Evolutionary conservation across 163 green algal genomes (phyloP).

Genomic region (Chloromonas sp.): DNA sequence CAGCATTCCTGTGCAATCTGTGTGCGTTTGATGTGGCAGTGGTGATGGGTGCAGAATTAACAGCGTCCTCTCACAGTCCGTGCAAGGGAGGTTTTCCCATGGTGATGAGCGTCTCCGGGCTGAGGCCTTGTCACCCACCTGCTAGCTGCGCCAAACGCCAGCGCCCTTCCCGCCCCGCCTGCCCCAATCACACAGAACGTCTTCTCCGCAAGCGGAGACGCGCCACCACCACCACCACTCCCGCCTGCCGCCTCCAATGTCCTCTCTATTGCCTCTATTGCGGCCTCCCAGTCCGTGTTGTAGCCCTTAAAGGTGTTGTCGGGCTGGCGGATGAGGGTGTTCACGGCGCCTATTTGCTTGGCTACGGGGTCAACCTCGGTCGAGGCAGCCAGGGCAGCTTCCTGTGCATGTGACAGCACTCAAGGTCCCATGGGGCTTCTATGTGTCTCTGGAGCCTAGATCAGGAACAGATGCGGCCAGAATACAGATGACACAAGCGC

Average conservation of each 20-base stretch:
- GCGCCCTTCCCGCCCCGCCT: conserved; percentile 79
- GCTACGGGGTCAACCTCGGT: conserved; percentile 70
- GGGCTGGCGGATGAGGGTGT: conserved; percentile 82
- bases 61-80: no score
- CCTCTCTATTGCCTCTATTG: conserved; percentile 61
- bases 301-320: conserved; percentile 57
- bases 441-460: no score
- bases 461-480: no score
- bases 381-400: conserved; percentile 60
- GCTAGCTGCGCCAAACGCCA: conserved; percentile 83
- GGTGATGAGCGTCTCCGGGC: no score
- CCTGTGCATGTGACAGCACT: conserved; percentile 25
- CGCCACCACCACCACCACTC: conserved; percentile 7
- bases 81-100: no score
- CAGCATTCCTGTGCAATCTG: no score
- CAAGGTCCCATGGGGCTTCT: no score
- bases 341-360: conserved; percentile 81
- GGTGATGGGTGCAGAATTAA: no score
- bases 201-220: conserved; percentile 53
- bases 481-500: no score
- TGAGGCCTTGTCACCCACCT: conserved; percentile 16
- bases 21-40: no score
- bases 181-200: conserved; percentile 88
- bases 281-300: conserved; percentile 94
- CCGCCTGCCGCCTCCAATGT: conserved; percentile 10